phyloP scores from a whole-genome alignment of 305 asterid genomes.

The Salvia sclarea region DNA sequence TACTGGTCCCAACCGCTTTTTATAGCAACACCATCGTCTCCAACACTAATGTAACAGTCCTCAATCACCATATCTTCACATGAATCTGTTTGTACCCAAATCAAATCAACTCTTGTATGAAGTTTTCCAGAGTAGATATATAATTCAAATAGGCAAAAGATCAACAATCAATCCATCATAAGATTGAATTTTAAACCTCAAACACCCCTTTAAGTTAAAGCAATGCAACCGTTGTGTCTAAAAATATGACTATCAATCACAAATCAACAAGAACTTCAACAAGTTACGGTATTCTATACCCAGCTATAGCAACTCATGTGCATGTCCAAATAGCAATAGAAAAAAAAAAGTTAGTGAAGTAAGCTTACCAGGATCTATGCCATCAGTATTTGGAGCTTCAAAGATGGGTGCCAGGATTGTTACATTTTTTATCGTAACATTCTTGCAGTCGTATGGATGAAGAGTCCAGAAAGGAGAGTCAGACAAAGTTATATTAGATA shows the following conservation, averaged over 20 bases:
- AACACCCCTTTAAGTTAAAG: not conserved
- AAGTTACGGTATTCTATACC: not conserved
- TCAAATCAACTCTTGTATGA: not conserved
- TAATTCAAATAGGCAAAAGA: not conserved
- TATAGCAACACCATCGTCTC: conserved; percentile 71
- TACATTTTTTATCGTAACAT: conserved; percentile 57
- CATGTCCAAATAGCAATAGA: not conserved
- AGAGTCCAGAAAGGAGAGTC: conserved; percentile 86
- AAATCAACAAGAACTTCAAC: not conserved
- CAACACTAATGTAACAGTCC: conserved; percentile 77
- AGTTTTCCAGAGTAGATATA: not conserved
- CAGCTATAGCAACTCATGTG: no score
- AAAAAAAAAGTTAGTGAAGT: not conserved
- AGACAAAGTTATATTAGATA: conserved; percentile 59
- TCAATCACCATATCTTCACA: conserved; percentile 73
- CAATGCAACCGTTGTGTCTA: no score
- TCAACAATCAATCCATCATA: not conserved
- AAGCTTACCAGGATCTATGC: conserved; percentile 75
- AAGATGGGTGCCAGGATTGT: conserved; percentile 63
- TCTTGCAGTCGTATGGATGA: conserved; percentile 79
- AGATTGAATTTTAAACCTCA: not conserved
- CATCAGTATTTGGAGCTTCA: conserved; percentile 77
- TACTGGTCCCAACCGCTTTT: conserved; percentile 87
- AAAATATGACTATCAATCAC: not conserved
- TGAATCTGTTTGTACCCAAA: conserved; percentile 51